Evolutionary conservation across 768 basidiomycete species (phyloP).

Genomic region (Suillus occidentalis): DNA sequence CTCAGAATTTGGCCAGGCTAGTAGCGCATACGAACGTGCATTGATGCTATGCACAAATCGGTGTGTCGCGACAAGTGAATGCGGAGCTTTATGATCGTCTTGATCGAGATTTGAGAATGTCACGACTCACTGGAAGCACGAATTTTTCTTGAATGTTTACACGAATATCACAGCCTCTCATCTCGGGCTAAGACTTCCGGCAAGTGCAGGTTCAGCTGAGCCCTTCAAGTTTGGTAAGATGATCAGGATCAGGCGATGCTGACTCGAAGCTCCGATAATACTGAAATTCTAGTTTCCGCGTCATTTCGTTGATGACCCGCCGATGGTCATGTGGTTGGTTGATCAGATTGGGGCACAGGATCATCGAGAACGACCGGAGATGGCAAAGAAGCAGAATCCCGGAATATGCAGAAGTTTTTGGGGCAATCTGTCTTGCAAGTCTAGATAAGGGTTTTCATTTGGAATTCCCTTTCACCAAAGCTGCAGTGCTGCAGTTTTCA

Average conservation of each 20-base stretch:
- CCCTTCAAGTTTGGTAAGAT: conserved; percentile 55
- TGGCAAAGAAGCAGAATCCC: background rate
- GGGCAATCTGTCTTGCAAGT: too few species aligned
- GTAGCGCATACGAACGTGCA: conserved; percentile 62
- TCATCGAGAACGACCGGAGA: background rate
- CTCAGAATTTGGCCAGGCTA: conserved; percentile 12
- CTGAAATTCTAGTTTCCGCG: background rate
- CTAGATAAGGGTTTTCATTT: background rate
- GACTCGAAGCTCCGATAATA: conserved; percentile 10
- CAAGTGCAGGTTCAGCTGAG: conserved; percentile 55
- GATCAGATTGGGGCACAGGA: conserved; percentile 19
- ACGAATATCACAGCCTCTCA: conserved; percentile 67
- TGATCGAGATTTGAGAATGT: conserved; percentile 1
- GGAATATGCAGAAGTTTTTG: background rate
- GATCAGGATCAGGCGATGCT: conserved; percentile 51
- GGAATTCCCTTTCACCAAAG: background rate
- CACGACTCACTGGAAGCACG: background rate
- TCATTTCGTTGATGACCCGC: conserved; percentile 55
- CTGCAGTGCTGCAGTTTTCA: background rate
- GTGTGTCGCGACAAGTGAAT: conserved; percentile 38
- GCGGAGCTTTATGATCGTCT: conserved; percentile 32
- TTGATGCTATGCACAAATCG: conserved; percentile 50
- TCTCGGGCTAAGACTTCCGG: conserved; percentile 61
- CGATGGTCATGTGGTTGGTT: conserved; percentile 55
- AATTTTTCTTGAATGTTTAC: conserved; percentile 40